A percentile compares a stretch with the other conserved stretches of the same genome.
Conservation (phyloP, 768 basidiomycete species). For the Scleroderma bovista region DNA sequence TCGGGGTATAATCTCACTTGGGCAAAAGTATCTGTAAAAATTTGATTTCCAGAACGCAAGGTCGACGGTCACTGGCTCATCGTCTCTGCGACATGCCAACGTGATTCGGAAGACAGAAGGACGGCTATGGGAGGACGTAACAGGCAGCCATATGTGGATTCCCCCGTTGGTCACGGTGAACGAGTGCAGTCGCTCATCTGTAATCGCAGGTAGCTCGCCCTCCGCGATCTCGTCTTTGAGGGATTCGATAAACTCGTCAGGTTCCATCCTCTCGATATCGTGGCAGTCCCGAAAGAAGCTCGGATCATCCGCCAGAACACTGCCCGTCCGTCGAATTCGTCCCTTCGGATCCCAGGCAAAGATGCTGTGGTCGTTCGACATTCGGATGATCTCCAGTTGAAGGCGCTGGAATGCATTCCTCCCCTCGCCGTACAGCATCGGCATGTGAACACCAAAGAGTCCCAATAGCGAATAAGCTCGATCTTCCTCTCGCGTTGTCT, state of each 20-base stretch:
- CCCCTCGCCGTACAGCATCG: constrained; percentile 13
- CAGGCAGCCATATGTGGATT: background rate
- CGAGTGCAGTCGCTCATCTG: background rate
- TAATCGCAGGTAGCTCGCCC: background rate
- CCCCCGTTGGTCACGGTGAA: background rate
- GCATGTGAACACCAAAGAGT: constrained; percentile 9
- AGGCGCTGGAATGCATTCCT: constrained; percentile 6
- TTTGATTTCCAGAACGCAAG: background rate
- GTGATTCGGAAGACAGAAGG: background rate
- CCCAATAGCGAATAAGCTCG: constrained; percentile 13
- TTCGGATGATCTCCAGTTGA: constrained; percentile 3
- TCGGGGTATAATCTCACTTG: background rate
- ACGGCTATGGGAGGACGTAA: background rate
- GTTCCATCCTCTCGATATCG: background rate
- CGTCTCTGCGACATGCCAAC: background rate
- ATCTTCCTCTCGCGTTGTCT: constrained; percentile 12
- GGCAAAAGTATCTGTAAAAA: background rate
- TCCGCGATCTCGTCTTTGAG: background rate
- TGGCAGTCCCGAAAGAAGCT: background rate
- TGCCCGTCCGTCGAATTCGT: background rate
- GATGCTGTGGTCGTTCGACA: constrained; percentile 1
- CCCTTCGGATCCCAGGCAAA: constrained; percentile 4
- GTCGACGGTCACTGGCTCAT: background rate
- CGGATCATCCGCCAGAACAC: background rate
- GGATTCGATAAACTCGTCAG: background rate